Conservation (phyloP, 805 yeast species). For the Candida easanensis region DNA sequence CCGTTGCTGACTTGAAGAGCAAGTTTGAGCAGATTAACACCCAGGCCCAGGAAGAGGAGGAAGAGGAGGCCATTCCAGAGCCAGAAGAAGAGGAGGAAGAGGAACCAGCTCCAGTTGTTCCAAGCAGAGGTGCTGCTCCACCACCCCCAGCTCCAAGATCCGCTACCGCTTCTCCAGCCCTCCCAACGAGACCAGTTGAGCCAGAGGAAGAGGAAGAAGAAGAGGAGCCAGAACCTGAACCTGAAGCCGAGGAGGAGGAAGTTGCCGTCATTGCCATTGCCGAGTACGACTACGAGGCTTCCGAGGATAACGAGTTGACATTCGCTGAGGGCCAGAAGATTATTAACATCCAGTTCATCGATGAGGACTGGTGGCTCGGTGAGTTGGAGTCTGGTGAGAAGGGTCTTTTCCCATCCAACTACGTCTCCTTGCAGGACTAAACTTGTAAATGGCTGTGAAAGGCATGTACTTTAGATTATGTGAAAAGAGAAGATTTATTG, state of each 20-base stretch:
- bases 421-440: constrained; percentile 46
- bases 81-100: constrained; percentile 9
- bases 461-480: too few relatives aligned
- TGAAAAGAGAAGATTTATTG: neutral
- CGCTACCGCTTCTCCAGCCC: constrained; percentile 26
- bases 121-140: constrained; percentile 20
- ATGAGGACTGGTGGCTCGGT: constrained; percentile 98
- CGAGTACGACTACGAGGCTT: constrained; percentile 86
- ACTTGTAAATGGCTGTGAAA: neutral
- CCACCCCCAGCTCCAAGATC: constrained; percentile 19
- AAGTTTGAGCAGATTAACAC: constrained; percentile 34
- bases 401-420: constrained; percentile 90
- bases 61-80: constrained; percentile 21
- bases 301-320: constrained; percentile 86
- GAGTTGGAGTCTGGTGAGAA: constrained; percentile 66
- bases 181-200: constrained; percentile 4
- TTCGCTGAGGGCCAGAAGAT: constrained; percentile 84
- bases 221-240: constrained; percentile 10
- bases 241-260: constrained; percentile 14
- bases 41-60: constrained; percentile 25
- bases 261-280: constrained; percentile 59
- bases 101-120: constrained; percentile 17
- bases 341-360: constrained; percentile 79
- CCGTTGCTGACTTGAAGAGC: constrained; percentile 35
- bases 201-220: constrained; percentile 17